phyloP scores from a whole-genome alignment of 2,329 filamentous ascomycete genomes.

The Arthroderma sp. region DNA sequence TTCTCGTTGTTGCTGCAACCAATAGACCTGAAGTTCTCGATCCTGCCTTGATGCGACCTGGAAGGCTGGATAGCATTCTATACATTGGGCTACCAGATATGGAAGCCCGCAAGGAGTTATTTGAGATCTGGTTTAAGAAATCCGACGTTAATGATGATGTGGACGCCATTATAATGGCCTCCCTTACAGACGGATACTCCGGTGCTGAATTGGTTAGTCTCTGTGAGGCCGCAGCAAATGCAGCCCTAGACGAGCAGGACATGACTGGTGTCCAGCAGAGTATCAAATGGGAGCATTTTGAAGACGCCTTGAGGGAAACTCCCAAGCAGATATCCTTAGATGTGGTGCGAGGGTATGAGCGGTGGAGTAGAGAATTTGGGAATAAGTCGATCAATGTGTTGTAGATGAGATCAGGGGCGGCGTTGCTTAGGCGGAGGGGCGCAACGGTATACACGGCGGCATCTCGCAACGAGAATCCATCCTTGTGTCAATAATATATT shows the following conservation, averaged over 20 bases:
- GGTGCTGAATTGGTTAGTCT: slow-evolving; percentile 67
- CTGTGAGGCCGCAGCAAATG: slow-evolving; percentile 39
- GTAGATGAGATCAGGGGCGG: too few relatives aligned
- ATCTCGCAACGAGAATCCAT: too few relatives aligned
- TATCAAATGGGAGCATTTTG: slow-evolving; percentile 32
- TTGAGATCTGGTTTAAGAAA: slow-evolving; percentile 52
- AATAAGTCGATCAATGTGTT: background rate
- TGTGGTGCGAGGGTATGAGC: slow-evolving; percentile 47
- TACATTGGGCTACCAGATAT: slow-evolving; percentile 73
- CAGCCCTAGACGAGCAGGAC: slow-evolving; percentile 39
- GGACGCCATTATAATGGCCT: slow-evolving; percentile 50
- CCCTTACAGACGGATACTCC: slow-evolving; percentile 60
- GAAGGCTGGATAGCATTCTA: slow-evolving; percentile 70
- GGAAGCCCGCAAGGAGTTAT: slow-evolving; percentile 61
- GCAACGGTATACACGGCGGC: too few relatives aligned
- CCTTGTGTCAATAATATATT: too few relatives aligned
- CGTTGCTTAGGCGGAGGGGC: too few relatives aligned
- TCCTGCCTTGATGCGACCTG: slow-evolving; percentile 69
- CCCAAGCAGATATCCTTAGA: slow-evolving; percentile 46
- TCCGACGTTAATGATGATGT: slow-evolving; percentile 51
- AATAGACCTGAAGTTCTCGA: slow-evolving; percentile 82
- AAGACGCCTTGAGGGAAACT: slow-evolving; percentile 31
- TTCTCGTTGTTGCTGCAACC: slow-evolving; percentile 79
- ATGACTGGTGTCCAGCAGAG: slow-evolving; percentile 24
- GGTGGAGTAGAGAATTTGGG: slow-evolving; percentile 31